Percentiles rank a stretch among this genome's conserved stretches.
These are phyloP conservation scores for Talaromyces atroroseus DNA, from an alignment of 2,329 filamentous ascomycete species.

Conservation along the genomic window DNA sequence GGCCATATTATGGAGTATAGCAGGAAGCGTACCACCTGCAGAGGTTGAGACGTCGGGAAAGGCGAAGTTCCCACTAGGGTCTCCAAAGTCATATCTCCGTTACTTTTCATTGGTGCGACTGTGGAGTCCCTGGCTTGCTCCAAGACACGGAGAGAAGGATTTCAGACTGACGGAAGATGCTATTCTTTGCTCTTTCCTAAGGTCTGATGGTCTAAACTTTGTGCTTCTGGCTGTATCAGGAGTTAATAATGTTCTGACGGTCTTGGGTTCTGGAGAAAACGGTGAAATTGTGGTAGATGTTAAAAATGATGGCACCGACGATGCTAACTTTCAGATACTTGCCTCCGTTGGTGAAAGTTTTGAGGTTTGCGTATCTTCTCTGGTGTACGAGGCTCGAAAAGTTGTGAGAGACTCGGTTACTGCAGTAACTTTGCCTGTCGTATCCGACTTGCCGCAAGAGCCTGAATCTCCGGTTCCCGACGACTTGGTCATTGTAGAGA, in stretches of 20 bases:
- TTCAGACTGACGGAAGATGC: conserved; percentile 72
- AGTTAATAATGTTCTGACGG: conserved; percentile 61
- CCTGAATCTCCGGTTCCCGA: conserved; percentile 31
- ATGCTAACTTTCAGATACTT: conserved; percentile 57
- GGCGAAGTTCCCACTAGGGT: conserved; percentile 55
- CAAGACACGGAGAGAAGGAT: conserved; percentile 67
- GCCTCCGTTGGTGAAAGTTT: conserved; percentile 67
- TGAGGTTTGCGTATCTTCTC: conserved; percentile 69
- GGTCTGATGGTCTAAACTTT: conserved; percentile 64
- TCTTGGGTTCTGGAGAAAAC: conserved; percentile 60
- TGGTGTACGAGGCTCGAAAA: conserved; percentile 81
- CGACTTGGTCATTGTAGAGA: conserved; percentile 41
- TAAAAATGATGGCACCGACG: conserved; percentile 60
- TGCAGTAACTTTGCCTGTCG: conserved; percentile 12
- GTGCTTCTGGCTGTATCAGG: conserved; percentile 76
- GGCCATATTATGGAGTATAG: conserved; percentile 40
- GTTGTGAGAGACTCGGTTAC: conserved; percentile 42
- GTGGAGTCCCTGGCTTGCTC: conserved; percentile 80
- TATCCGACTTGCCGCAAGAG: conserved; percentile 16
- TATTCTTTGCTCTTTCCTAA: conserved; percentile 71
- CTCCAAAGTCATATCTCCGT: conserved; percentile 59
- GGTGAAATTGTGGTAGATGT: conserved; percentile 65
- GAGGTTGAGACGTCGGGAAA: conserved; percentile 52
- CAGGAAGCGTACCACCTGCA: conserved; percentile 56
- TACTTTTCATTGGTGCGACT: conserved; percentile 79